Conservation (phyloP, 2,329 filamentous ascomycete genomes). For the Fusarium sp. region DNA sequence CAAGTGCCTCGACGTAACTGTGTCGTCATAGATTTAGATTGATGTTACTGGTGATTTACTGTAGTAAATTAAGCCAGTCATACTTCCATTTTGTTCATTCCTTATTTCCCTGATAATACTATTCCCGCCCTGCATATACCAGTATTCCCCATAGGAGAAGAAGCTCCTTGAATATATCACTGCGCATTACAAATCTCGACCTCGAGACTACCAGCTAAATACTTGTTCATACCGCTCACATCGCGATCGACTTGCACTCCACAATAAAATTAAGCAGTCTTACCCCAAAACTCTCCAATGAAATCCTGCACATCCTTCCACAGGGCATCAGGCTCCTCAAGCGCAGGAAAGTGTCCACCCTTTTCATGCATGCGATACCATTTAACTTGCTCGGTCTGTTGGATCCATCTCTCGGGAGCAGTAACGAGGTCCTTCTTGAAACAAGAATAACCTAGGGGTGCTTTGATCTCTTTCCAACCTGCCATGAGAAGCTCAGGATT, state of each 20-base stretch:
- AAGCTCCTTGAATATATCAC: no score
- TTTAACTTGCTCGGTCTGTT: constrained; percentile 12
- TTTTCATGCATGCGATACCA: constrained; percentile 26
- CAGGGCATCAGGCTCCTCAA: constrained; percentile 27
- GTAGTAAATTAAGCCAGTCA: no score
- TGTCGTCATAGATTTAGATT: neutral
- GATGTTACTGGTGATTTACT: neutral
- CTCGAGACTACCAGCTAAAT: no score
- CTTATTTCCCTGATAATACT: no score
- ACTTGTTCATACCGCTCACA: no score
- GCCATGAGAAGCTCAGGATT: constrained; percentile 8
- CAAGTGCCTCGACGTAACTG: neutral
- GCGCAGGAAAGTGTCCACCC: constrained; percentile 38
- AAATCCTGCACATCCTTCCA: constrained; percentile 35
- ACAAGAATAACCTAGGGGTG: constrained; percentile 14
- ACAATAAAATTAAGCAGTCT: neutral
- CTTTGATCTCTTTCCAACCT: neutral
- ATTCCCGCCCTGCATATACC: no score
- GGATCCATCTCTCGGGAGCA: constrained; percentile 21
- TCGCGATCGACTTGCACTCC: no score
- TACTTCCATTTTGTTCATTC: no score
- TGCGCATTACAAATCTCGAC: no score
- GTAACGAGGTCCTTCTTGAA: constrained; percentile 17
- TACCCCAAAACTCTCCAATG: constrained; percentile 13
- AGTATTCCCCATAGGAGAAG: no score